phyloP scores from a whole-genome alignment of 345 rosid genomes.

The Turritis glabra region DNA sequence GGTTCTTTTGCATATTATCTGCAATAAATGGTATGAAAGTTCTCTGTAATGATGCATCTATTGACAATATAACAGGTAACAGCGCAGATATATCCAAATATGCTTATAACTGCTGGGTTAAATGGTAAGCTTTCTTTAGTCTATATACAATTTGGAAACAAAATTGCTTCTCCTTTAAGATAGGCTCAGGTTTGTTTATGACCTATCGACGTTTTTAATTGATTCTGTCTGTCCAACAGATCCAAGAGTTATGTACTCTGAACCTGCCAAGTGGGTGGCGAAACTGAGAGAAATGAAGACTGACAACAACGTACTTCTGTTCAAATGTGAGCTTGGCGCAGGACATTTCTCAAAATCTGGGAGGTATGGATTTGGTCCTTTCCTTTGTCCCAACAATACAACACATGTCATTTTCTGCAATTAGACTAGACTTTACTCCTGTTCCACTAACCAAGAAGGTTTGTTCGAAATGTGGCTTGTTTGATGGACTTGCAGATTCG shows the following conservation, averaged over 20 bases:
- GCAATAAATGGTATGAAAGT: neutral
- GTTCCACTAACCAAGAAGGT: neutral
- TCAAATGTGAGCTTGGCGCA: conserved; percentile 90
- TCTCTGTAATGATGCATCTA: conserved; percentile 3
- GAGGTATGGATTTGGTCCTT: conserved; percentile 49
- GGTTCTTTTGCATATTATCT: conserved; percentile 13
- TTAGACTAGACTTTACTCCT: neutral
- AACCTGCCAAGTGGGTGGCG: conserved; percentile 89
- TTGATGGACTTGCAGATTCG: conserved; percentile 61
- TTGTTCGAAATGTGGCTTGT: neutral
- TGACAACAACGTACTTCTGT: conserved; percentile 64
- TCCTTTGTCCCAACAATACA: neutral
- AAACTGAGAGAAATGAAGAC: conserved; percentile 89
- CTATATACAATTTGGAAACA: neutral
- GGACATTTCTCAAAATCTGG: conserved; percentile 98
- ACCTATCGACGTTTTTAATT: neutral
- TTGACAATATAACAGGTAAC: conserved; percentile 50
- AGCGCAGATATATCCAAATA: conserved; percentile 74
- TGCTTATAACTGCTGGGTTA: conserved; percentile 87
- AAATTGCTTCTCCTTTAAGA: neutral
- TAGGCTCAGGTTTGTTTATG: neutral
- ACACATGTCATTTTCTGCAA: neutral
- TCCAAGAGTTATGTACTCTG: conserved; percentile 91
- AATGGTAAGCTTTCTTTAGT: conserved; percentile 55
- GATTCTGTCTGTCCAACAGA: conserved; percentile 44